phyloP scores from a whole-genome alignment of 345 rosid genomes.

The Raphanus raphanistrum region DNA sequence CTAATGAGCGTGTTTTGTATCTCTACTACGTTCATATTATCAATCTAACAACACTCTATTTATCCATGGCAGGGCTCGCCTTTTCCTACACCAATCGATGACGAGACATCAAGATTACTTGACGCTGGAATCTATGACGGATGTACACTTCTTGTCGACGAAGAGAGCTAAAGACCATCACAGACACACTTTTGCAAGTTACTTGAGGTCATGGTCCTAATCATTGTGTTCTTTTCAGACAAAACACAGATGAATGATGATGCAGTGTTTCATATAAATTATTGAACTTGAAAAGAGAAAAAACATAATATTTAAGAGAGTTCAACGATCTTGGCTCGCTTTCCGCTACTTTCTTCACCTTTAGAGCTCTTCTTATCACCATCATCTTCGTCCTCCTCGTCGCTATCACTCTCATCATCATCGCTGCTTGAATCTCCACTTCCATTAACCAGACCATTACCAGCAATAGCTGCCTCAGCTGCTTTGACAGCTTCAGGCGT shows the following conservation, averaged over 20 bases:
- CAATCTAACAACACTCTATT: not conserved
- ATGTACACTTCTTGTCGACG: slow-evolving; percentile 74
- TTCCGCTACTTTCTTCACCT: slow-evolving; percentile 12
- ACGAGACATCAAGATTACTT: slow-evolving; percentile 68
- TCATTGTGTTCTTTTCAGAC: too few species aligned
- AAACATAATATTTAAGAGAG: slow-evolving; percentile 12
- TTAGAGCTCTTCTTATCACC: not conserved
- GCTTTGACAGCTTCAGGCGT: slow-evolving; percentile 80
- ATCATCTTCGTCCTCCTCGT: not conserved
- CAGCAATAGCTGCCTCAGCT: slow-evolving; percentile 71
- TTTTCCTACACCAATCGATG: slow-evolving; percentile 64
- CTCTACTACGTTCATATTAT: not conserved
- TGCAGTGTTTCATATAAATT: not conserved
- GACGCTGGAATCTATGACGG: slow-evolving; percentile 66
- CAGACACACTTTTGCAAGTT: not conserved
- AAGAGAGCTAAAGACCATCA: slow-evolving; percentile 46
- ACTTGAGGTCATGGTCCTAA: not conserved
- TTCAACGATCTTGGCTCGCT: slow-evolving; percentile 29
- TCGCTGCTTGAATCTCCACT: slow-evolving; percentile 45
- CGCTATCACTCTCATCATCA: slow-evolving; percentile 24
- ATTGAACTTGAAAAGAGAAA: not conserved
- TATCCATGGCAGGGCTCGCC: slow-evolving; percentile 70
- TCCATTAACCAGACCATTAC: slow-evolving; percentile 35
- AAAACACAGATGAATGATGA: not conserved
- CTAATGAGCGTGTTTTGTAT: not conserved